phyloP scores from a whole-genome alignment of 192 early-diverging fungal genomes.

The Coemansia sp. region DNA sequence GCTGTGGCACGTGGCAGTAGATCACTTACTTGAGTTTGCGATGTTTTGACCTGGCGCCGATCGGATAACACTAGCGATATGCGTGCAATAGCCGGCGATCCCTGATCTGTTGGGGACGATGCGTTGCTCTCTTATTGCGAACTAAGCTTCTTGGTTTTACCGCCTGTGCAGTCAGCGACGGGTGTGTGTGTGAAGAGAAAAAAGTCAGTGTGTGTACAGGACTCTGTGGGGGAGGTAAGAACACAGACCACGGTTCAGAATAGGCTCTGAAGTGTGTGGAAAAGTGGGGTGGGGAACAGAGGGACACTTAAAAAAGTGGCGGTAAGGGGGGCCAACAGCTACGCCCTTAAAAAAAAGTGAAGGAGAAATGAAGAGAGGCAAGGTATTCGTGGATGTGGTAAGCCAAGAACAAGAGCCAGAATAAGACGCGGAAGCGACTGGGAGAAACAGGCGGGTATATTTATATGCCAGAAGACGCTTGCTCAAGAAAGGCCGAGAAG shows the following conservation, averaged over 20 bases:
- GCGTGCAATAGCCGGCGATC: background rate
- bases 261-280: background rate
- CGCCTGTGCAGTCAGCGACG: background rate
- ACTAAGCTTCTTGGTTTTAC: background rate
- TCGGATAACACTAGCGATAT: background rate
- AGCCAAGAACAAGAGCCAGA: slow-evolving; percentile 7
- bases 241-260: background rate
- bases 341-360: background rate
- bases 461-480: background rate
- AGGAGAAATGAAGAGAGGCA: background rate
- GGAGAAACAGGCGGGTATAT: background rate
- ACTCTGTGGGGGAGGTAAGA: background rate
- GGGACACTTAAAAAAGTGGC: background rate
- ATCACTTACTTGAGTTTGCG: background rate
- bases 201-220: background rate
- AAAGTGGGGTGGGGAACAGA: background rate
- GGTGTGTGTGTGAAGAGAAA: background rate
- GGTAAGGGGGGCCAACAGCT: background rate
- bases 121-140: background rate
- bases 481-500: background rate
- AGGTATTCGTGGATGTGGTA: slow-evolving; percentile 4
- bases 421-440: slow-evolving; percentile 2
- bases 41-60: background rate
- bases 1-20: background rate
- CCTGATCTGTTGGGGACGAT: background rate